Base-by-base conservation (phyloP, 2,329 filamentous ascomycete species). In the Colletotrichum liaoningense region DNA sequence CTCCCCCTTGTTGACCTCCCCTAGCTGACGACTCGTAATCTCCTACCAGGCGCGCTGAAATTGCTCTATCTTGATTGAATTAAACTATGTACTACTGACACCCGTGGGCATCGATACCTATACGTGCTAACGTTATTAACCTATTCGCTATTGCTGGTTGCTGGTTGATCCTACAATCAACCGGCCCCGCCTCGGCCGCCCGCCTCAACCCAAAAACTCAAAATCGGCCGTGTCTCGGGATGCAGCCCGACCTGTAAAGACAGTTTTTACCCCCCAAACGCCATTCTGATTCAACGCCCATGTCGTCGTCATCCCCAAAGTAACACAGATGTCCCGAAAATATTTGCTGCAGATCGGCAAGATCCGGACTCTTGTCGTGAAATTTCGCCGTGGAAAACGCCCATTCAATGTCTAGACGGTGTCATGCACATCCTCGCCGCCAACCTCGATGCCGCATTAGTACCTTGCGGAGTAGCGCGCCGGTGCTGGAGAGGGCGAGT, bases 401-500 rank as follows among this genome's bases (percentile, higher is more conserved):
- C 26, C n/a, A 5, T 11, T 52, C 46, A 8, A 26, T 26, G 49
- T 55, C 11, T n/a, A 14, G 28, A 12, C 24, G 30, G n/a, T 19
- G 19, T 30, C 28, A 26, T 24, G 12, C 49, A 57, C 42, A 42
- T 22, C n/a, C 63, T 12, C 12, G 19, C 6, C 12, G 4, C 16
- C 33, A 16, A 19, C 8, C 35, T 14, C 35, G 4, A n/a, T 56
- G 3, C 19, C 19, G 19, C 19, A 42, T 66, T 30, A 87, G 78
- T 88, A 88, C 77, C 86, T 86, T 67, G 80, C 75, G 64, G 87
- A 88, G 78, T 85, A 86, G 35, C 86, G 82, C 42, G 80, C 79
- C 60, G 81, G 82, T 24, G 62, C 62, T 22, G 83, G 75, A 64
- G 80, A 75, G 38, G 85, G 86, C 38, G 87, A 87, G 78, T 87